Base-by-base conservation (phyloP, 768 basidiomycete genomes). In the Hypholoma sublateritium region DNA sequence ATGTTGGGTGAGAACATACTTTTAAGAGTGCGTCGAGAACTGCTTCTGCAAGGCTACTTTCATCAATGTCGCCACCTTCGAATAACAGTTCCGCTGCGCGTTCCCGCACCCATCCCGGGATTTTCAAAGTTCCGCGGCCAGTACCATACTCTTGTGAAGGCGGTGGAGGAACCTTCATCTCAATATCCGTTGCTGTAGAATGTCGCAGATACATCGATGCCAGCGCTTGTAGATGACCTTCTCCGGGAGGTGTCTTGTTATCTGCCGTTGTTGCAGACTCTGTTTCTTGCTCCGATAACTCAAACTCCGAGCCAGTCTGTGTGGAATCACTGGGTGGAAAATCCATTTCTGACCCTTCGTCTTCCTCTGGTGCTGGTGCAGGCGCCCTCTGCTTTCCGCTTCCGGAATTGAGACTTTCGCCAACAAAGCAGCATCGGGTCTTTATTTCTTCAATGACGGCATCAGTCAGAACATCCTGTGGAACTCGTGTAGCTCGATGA, bases 51-150 rank as follows among this genome's bases (percentile, higher is more conserved):
- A 95, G 75, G 59, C 90, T 93, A 59, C 81, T 82, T 71, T 94
- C 91, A 63, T 96, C 94, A 8, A 93, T 86, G 62, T 95, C 93
- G 5, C 91, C 92, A 1, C 88, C 87, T 67, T 93, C 91, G 59
- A 97, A 98, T 9, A 98, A 74, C 5, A 96, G 81, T 70, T 98
- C 97, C 1, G 95, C 86, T 1, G 89, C 89, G 12, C 95, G 80
- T 68, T 98, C 96, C 42, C 96, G 75, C 39, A 99, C 80, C 97
- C 97, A 99, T 2, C 96, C 96, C 1, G 96, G 96, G 43, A 98
- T 83, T 44, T 91, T 77, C 45, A 97, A 70, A 0, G 88, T 93
- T 0, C 91, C 93, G 7, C 81, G 75, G 2, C 91, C 91, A 1
- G 88, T 88, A 0, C 89, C 88, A 12, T 77, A 74, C 62, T 85